These are phyloP conservation scores for Trifolium fragiferum DNA, from an alignment of 306 rosid genomes.

Conservation along the genomic window DNA sequence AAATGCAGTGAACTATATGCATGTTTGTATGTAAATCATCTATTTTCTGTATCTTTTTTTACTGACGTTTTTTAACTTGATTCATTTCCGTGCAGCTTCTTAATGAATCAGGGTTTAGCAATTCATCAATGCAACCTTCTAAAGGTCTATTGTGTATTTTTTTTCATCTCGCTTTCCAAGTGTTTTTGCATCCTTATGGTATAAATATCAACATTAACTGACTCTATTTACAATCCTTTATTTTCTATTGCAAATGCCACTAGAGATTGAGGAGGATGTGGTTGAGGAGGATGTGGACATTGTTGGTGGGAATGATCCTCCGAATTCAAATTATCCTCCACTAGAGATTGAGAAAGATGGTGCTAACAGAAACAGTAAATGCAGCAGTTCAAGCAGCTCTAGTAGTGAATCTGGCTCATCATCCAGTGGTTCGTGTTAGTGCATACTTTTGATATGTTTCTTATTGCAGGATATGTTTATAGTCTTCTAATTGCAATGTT, in stretches of 20 bases:
- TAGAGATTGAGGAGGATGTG: slow-evolving; percentile 40
- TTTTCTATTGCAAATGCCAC: slow-evolving; percentile 45
- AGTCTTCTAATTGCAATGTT: slow-evolving; percentile 24
- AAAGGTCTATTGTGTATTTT: slow-evolving; percentile 56
- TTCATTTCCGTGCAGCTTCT: slow-evolving; percentile 55
- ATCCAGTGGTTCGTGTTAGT: slow-evolving; percentile 84
- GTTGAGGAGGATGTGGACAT: slow-evolving; percentile 91
- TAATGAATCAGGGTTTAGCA: slow-evolving; percentile 81
- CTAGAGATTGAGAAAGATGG: slow-evolving; percentile 79
- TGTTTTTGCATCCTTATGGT: background rate
- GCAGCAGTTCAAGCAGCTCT: slow-evolving; percentile 76
- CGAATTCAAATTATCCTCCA: slow-evolving; percentile 78
- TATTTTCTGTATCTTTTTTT: background rate
- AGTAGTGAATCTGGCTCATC: slow-evolving; percentile 89
- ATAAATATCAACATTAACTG: background rate
- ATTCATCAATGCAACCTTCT: slow-evolving; percentile 72
- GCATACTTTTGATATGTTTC: slow-evolving; percentile 33
- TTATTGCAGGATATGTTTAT: slow-evolving; percentile 31
- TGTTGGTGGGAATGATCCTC: slow-evolving; percentile 88
- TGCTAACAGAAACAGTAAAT: slow-evolving; percentile 67
- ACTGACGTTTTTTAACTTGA: slow-evolving; percentile 32
- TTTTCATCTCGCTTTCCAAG: background rate
- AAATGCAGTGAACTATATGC: background rate
- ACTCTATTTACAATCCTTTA: slow-evolving; percentile 6
- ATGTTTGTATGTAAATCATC: background rate